Conservation (phyloP, 306 rosid genomes). For the Casuarina cunninghamiana region DNA sequence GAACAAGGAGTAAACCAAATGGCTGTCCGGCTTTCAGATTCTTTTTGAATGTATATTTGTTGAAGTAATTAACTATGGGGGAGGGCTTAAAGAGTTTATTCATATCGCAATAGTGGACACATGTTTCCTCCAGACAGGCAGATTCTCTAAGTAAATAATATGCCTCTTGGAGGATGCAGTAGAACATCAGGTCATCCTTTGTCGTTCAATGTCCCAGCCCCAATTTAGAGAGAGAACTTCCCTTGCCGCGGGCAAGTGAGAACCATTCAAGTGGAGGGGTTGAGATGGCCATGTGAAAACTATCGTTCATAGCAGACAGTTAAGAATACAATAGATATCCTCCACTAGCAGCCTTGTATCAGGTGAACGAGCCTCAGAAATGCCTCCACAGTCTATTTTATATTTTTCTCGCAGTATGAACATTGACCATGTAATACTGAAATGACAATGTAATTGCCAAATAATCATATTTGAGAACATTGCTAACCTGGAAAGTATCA, state of each 20-base stretch:
- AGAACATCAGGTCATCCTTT: too few species aligned
- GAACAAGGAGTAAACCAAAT: too few species aligned
- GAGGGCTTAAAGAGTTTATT: not conserved
- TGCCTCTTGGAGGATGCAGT: too few species aligned
- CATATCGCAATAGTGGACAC: not conserved
- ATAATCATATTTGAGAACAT: not conserved
- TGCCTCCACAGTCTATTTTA: not conserved
- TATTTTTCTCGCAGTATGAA: not conserved
- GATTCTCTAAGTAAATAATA: too few species aligned
- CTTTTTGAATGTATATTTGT: too few species aligned
- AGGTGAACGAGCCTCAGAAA: not conserved
- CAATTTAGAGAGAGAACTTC: too few species aligned
- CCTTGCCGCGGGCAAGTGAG: too few species aligned
- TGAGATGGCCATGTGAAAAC: too few species aligned
- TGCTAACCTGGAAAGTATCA: not conserved
- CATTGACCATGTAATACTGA: not conserved
- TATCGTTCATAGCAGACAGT: not conserved
- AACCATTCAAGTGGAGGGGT: too few species aligned
- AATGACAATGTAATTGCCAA: not conserved
- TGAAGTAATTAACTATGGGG: not conserved
- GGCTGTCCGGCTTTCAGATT: too few species aligned
- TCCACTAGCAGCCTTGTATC: not conserved
- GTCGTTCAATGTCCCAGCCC: too few species aligned
- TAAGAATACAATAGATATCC: not conserved
- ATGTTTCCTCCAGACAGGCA: not conserved